phyloP scores from a whole-genome alignment of 805 yeast species.

The Yarrowia porcina region DNA sequence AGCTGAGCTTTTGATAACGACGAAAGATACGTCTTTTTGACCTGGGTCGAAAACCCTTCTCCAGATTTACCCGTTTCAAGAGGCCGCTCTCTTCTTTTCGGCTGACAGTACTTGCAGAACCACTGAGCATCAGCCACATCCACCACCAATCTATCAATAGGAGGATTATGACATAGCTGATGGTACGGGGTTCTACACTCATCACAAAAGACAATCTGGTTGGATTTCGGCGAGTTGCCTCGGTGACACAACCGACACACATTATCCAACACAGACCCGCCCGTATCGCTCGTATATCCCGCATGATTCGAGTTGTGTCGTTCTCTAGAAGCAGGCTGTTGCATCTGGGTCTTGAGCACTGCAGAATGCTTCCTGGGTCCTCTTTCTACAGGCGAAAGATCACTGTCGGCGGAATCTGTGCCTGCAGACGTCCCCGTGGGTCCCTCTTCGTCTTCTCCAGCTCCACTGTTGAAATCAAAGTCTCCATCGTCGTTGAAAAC shows the following conservation, averaged over 20 bases:
- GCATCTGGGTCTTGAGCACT: constrained; percentile 7
- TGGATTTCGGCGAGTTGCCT: constrained; percentile 39
- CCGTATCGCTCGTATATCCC: constrained; percentile 19
- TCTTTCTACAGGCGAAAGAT: constrained; percentile 7
- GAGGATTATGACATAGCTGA: constrained; percentile 43
- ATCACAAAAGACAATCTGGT: constrained; percentile 42
- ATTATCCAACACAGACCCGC: constrained; percentile 22
- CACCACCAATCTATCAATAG: constrained; percentile 41
- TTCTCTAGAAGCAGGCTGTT: background rate
- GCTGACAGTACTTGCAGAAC: constrained; percentile 42
- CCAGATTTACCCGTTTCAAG: constrained; percentile 42
- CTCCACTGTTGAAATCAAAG: constrained; percentile 20
- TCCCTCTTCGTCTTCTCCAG: constrained; percentile 20
- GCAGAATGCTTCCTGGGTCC: constrained; percentile 6
- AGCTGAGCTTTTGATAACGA: constrained; percentile 42
- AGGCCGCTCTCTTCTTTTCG: constrained; percentile 38
- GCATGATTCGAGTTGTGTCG: constrained; percentile 22
- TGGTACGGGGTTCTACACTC: constrained; percentile 44
- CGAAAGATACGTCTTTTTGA: constrained; percentile 41
- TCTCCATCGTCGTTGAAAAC: constrained; percentile 21
- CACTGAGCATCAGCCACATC: constrained; percentile 43
- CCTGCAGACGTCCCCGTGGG: constrained; percentile 18
- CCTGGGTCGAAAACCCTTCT: constrained; percentile 37
- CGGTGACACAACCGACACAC: constrained; percentile 43
- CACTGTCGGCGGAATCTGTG: constrained; percentile 14